phyloP scores from a whole-genome alignment of 2,329 filamentous ascomycete species.

The Apiospora phragmitis region DNA sequence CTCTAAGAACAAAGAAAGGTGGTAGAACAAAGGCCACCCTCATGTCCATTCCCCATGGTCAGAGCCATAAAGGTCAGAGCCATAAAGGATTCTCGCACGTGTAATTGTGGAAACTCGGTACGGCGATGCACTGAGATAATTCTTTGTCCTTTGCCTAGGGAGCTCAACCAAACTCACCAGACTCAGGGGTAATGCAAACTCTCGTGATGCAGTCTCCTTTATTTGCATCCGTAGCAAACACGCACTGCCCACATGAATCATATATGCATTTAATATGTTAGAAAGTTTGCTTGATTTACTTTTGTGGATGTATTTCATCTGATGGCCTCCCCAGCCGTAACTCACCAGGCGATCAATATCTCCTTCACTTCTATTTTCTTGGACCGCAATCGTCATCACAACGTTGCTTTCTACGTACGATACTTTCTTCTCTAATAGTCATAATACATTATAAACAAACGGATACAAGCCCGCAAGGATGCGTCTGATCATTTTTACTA shows the following conservation, averaged over 20 bases:
- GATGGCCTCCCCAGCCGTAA: neutral
- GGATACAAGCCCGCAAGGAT: neutral
- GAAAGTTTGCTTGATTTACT: neutral
- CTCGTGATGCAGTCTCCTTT: neutral
- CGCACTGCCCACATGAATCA: neutral
- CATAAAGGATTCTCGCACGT: too few species aligned
- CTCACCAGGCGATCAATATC: neutral
- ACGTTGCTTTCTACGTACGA: neutral
- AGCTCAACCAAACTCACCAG: neutral
- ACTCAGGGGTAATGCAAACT: neutral
- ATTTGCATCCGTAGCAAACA: neutral
- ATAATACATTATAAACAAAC: neutral
- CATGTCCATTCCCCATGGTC: neutral
- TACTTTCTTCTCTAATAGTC: too few species aligned
- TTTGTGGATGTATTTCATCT: neutral
- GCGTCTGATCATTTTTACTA: neutral
- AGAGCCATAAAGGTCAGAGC: neutral
- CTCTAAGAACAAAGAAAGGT: neutral
- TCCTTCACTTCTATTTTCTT: neutral
- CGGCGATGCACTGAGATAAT: accelerated
- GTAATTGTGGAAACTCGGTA: neutral
- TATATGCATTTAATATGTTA: neutral
- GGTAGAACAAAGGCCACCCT: neutral
- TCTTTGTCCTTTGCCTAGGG: neutral
- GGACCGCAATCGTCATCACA: neutral